phyloP scores from a whole-genome alignment of 345 rosid genomes.

The Euphorbia peplus region DNA sequence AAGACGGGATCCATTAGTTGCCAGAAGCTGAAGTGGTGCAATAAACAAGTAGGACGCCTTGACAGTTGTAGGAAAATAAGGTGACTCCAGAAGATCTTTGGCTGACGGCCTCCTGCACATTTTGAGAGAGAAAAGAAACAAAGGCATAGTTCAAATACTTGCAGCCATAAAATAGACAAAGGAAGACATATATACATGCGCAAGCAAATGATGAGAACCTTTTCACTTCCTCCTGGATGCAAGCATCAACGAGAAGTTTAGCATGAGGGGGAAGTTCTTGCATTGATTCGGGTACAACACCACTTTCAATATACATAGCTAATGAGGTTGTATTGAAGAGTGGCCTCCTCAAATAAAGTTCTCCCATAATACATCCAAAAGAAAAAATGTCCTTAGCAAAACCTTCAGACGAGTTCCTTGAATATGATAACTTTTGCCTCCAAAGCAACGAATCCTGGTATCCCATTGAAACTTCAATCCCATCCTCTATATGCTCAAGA shows the following conservation, averaged over 20 bases:
- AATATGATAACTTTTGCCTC: constrained; percentile 50
- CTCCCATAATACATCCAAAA: constrained; percentile 79
- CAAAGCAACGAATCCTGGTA: constrained; percentile 68
- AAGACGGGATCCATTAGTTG: constrained; percentile 63
- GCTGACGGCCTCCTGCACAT: constrained; percentile 81
- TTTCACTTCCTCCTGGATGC: constrained; percentile 62
- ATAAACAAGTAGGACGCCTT: constrained; percentile 76
- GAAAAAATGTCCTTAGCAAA: constrained; percentile 73
- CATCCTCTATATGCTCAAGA: constrained; percentile 62
- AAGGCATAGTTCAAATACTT: constrained; percentile 10
- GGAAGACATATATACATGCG: background rate
- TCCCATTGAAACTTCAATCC: constrained; percentile 48
- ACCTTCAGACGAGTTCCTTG: constrained; percentile 35
- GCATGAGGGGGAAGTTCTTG: constrained; percentile 75
- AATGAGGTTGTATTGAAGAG: constrained; percentile 70
- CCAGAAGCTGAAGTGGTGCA: constrained; percentile 79
- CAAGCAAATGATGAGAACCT: constrained; percentile 39
- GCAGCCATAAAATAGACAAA: background rate
- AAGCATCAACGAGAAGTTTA: constrained; percentile 68
- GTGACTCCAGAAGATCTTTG: constrained; percentile 75
- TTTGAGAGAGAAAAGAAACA: constrained; percentile 23
- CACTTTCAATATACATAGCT: constrained; percentile 43
- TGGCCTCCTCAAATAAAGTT: constrained; percentile 69
- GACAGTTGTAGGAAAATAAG: constrained; percentile 74
- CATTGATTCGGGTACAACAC: constrained; percentile 51